Conservation (phyloP, 1,284 basidiomycete genomes). For the Schizophyllum commune region DNA sequence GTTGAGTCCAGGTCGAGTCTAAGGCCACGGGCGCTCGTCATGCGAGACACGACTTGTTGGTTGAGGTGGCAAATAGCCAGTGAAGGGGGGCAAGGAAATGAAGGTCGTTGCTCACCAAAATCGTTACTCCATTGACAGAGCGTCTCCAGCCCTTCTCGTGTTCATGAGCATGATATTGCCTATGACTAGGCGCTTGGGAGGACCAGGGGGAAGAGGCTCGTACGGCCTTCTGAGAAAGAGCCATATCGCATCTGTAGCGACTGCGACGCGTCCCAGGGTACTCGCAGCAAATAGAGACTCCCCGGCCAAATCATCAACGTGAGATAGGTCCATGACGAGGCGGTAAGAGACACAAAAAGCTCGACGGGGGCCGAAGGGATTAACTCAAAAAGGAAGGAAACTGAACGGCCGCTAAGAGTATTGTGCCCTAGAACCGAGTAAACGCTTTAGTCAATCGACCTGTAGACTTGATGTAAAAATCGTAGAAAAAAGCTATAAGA, state of each 20-base stretch:
- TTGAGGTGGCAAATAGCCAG: not conserved
- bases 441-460: no score
- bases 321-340: no score
- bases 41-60: not conserved
- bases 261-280: no score
- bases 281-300: no score
- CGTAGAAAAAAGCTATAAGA: no score
- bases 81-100: not conserved
- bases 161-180: constrained; percentile 5
- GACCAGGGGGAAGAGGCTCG: constrained; percentile 6
- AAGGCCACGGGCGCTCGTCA: constrained; percentile 26
- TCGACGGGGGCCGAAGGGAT: no score
- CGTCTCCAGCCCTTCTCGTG: not conserved
- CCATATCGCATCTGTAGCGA: not conserved
- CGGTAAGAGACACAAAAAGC: no score
- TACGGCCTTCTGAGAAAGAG: not conserved
- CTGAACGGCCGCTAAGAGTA: no score
- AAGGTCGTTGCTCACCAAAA: not conserved
- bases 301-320: no score
- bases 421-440: no score
- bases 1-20: constrained; percentile 24
- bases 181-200: constrained; percentile 2
- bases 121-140: constrained; percentile 3
- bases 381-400: no score
- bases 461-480: no score